These are phyloP conservation scores for Ananas comosus DNA, from an alignment of 176 grass and related monocot species.

Conservation along the genomic window DNA sequence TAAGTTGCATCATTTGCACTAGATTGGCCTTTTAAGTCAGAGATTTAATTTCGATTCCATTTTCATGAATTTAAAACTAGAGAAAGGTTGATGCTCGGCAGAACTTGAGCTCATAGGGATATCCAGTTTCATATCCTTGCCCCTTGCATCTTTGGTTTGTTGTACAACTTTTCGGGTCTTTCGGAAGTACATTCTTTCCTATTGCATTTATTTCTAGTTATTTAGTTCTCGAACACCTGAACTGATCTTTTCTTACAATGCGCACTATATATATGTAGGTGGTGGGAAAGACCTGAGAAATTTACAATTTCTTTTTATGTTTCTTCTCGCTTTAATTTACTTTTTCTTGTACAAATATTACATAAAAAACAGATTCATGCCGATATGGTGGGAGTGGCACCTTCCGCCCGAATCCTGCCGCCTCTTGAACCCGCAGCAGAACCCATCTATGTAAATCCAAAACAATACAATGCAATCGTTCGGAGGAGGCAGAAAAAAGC, in stretches of 20 bases:
- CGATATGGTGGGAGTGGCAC: slow-evolving; percentile 27
- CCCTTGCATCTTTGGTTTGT: background rate
- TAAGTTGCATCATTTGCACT: too few relatives aligned
- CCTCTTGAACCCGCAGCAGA: slow-evolving; percentile 61
- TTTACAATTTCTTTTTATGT: slow-evolving; percentile 1
- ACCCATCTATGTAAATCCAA: slow-evolving; percentile 92
- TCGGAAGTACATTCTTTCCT: background rate
- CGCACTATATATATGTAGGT: background rate
- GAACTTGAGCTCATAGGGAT: background rate
- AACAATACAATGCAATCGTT: slow-evolving; percentile 92
- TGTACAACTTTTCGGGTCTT: background rate
- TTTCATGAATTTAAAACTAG: background rate
- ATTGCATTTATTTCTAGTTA: background rate
- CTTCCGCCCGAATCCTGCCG: slow-evolving; percentile 33
- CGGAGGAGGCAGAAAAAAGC: slow-evolving; percentile 79
- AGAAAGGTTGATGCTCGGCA: background rate
- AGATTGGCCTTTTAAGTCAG: too few relatives aligned
- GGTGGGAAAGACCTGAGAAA: background rate
- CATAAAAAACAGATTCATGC: slow-evolving; percentile 37
- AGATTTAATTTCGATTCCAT: slow-evolving; percentile 2
- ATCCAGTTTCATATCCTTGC: background rate
- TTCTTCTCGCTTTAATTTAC: slow-evolving; percentile 9
- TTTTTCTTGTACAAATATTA: slow-evolving; percentile 1
- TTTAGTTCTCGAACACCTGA: too few relatives aligned
- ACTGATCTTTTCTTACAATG: too few relatives aligned